Conservation (phyloP, 2,329 filamentous ascomycete genomes). For the Cytospora mali region DNA sequence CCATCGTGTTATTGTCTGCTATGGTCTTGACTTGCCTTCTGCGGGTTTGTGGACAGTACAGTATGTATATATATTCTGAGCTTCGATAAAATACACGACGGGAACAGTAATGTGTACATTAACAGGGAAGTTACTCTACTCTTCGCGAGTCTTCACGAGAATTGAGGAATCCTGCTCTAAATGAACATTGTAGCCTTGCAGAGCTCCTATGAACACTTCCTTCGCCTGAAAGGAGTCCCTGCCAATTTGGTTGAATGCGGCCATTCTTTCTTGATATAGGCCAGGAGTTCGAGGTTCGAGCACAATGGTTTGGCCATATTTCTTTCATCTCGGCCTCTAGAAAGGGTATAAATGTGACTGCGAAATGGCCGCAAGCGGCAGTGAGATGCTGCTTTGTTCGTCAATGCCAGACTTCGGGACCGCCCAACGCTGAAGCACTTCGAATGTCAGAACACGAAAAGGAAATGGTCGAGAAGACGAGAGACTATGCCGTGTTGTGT, state of each 20-base stretch:
- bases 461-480: background rate
- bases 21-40: background rate
- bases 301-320: background rate
- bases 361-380: background rate
- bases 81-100: background rate
- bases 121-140: background rate
- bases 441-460: background rate
- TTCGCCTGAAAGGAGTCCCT: background rate
- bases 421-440: background rate
- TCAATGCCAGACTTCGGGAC: background rate
- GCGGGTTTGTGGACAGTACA: background rate
- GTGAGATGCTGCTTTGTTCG: background rate
- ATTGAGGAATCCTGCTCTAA: background rate
- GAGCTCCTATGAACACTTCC: background rate
- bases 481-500: too few relatives aligned
- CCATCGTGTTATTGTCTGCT: background rate
- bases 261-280: background rate
- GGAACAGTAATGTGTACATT: background rate
- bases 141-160: too few relatives aligned
- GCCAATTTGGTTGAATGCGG: background rate
- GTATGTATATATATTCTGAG: background rate
- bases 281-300: background rate
- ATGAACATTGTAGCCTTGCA: background rate
- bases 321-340: background rate
- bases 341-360: background rate